These are phyloP conservation scores for Lyophyllum shimeji DNA, from an alignment of 768 basidiomycete genomes.

Conservation along the genomic window DNA sequence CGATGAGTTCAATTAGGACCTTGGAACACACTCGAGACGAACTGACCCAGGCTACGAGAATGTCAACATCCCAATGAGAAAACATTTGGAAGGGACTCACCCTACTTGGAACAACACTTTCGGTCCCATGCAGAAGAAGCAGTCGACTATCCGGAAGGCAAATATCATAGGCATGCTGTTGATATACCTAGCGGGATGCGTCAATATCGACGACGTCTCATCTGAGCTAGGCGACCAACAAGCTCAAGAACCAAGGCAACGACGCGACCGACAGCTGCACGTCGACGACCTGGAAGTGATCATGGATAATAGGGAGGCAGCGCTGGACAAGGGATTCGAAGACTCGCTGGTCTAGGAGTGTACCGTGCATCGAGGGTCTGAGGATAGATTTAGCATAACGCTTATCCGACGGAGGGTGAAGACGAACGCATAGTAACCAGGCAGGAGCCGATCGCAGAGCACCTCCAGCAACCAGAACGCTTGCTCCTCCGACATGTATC, in stretches of 20 bases:
- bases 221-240: conserved; percentile 52
- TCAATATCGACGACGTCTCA: background rate
- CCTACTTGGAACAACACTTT: conserved; percentile 99
- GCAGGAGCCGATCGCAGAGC: conserved; percentile 89
- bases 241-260: conserved; percentile 95
- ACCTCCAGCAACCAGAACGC: conserved; percentile 97
- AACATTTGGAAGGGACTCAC: conserved; percentile 42
- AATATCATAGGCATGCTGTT: conserved; percentile 98
- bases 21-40: background rate
- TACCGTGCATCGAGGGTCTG: conserved; percentile 98
- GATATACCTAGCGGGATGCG: conserved; percentile 55
- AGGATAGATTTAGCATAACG: conserved; percentile 4
- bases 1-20: conserved; percentile 6
- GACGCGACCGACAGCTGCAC: conserved; percentile 97
- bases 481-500: conserved; percentile 99
- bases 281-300: conserved; percentile 88
- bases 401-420: background rate
- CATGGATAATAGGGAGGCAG: conserved; percentile 90
- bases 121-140: conserved; percentile 98
- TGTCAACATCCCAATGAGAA: conserved; percentile 7
- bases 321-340: conserved; percentile 92
- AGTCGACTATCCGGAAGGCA: conserved; percentile 96
- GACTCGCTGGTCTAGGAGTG: conserved; percentile 95
- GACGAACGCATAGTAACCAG: conserved; percentile 93
- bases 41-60: conserved; percentile 53